These are phyloP conservation scores for Vanilla planifolia DNA, from an alignment of 106 monocot species.

Conservation along the genomic window DNA sequence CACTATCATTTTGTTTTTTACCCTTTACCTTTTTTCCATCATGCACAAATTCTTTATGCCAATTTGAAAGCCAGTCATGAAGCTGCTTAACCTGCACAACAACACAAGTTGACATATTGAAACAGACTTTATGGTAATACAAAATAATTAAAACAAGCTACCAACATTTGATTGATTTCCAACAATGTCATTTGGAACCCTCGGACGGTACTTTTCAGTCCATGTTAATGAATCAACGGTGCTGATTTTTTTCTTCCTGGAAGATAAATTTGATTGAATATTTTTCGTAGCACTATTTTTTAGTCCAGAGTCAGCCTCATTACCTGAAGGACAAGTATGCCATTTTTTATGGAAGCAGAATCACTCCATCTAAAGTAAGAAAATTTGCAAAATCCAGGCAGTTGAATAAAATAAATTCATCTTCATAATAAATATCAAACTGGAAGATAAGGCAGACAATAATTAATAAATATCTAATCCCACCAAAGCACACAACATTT, in stretches of 20 bases:
- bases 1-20: constrained; percentile 69
- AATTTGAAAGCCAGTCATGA: constrained; percentile 79
- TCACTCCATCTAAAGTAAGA: no score
- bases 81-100: constrained; percentile 77
- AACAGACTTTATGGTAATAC: constrained; percentile 7
- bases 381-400: no score
- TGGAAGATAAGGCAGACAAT: no score
- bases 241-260: constrained; percentile 38
- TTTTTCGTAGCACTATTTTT: constrained; percentile 35
- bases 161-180: constrained; percentile 92
- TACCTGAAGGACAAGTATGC: constrained; percentile 19
- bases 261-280: constrained; percentile 19
- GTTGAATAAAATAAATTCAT: no score
- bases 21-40: constrained; percentile 58
- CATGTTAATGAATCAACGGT: constrained; percentile 55
- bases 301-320: constrained; percentile 14
- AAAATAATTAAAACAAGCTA: constrained; percentile 4
- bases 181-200: constrained; percentile 80
- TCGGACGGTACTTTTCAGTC: constrained; percentile 92
- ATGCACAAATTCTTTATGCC: constrained; percentile 76
- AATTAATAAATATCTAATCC: no score
- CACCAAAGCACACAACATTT: no score
- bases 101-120: constrained; percentile 7
- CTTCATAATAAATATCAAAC: no score
- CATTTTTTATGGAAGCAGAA: constrained; percentile 3